Evolutionary conservation across 2,329 filamentous ascomycete genomes (phyloP), one percentile per base, ranked within the genome.

Genomic region (Trichoderma gracile): DNA sequence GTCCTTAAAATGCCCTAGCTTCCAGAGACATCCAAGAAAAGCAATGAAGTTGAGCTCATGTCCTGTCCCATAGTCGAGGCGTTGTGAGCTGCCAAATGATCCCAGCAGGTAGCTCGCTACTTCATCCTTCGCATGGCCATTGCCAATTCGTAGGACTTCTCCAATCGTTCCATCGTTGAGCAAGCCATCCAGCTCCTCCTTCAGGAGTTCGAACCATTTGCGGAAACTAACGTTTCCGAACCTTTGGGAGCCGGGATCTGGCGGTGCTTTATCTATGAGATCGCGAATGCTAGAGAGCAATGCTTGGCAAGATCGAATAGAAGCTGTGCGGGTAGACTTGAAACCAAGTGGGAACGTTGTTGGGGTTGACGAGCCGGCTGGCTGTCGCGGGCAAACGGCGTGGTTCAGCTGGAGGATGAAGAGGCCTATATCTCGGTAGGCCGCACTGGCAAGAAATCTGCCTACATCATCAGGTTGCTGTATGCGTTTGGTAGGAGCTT

Each of bases 21-120:
- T 97, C 93, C 94, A 99, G 5, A 99, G 80, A 66, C 90, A 89
- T 5, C 88, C 93, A 6, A 99, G 75, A 68, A 99, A 99, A 1
- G 95, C 94, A 8, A 98, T 76, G 72, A 99, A 99, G 77, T 91
- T 97, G 58, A 99, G 80, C 74, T 99, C 95, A 75, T 99, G 95
- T 0, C 95, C 95, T 0, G 95, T 98, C 1, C 95, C 95, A 73
- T 97, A 99, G 77, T 99, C 95, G 27, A 99, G 81, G 61, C 95
- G 82, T 72, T 97, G 92, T 0, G 91, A 77, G 73, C 93, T 98
- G 3, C 95, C 95, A 77, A 97, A 97, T 5, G 86, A 86, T 15
- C 93, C 93, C 4, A 96, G 76, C 1, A 99, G 84, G 74, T 99
- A 99, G 47, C 86, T 83, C 64, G 81, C 83, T 9, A 97, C 78